Evolutionary conservation across 352 stramenopile genomes (phyloP).

Genomic region (Elongisporangium anandrum): DNA sequence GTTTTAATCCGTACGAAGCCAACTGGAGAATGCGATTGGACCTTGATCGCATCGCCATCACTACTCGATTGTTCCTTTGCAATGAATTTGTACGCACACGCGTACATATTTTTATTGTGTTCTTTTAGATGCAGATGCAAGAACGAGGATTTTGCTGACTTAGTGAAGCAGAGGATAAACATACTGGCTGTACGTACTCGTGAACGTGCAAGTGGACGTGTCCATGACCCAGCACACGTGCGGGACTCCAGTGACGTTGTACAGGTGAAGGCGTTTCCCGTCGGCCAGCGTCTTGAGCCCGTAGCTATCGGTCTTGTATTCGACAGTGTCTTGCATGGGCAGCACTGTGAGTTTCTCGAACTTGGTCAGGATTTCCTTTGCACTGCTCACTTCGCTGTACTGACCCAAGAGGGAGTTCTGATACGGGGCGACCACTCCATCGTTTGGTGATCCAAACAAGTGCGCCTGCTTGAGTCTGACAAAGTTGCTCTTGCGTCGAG

Average conservation of each 20-base stretch:
- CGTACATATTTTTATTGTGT: too few species aligned
- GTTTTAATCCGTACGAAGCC: too few species aligned
- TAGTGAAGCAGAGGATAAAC: too few species aligned
- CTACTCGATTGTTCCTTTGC: too few species aligned
- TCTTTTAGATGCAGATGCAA: too few species aligned
- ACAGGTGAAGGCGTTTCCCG: slow-evolving; percentile 15
- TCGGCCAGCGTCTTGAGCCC: slow-evolving; percentile 31
- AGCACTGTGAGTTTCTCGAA: slow-evolving; percentile 23
- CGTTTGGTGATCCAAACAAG: slow-evolving; percentile 27
- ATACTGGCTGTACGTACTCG: too few species aligned
- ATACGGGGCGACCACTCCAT: slow-evolving; percentile 28
- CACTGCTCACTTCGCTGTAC: slow-evolving; percentile 27
- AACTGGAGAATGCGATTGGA: too few species aligned
- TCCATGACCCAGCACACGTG: slow-evolving; percentile 32
- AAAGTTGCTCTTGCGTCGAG: slow-evolving; percentile 36
- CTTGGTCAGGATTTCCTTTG: slow-evolving; percentile 24
- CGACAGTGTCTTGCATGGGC: slow-evolving; percentile 23
- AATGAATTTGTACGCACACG: too few species aligned
- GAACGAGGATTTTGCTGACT: too few species aligned
- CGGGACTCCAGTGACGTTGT: slow-evolving; percentile 19
- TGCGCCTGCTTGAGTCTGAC: slow-evolving; percentile 30
- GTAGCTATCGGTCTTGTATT: slow-evolving; percentile 34
- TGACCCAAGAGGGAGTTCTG: slow-evolving; percentile 30
- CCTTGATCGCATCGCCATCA: too few species aligned
- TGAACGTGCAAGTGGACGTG: background rate